phyloP scores from a whole-genome alignment of 2,329 filamentous ascomycete genomes.

The Hymenoscyphus linearis region DNA sequence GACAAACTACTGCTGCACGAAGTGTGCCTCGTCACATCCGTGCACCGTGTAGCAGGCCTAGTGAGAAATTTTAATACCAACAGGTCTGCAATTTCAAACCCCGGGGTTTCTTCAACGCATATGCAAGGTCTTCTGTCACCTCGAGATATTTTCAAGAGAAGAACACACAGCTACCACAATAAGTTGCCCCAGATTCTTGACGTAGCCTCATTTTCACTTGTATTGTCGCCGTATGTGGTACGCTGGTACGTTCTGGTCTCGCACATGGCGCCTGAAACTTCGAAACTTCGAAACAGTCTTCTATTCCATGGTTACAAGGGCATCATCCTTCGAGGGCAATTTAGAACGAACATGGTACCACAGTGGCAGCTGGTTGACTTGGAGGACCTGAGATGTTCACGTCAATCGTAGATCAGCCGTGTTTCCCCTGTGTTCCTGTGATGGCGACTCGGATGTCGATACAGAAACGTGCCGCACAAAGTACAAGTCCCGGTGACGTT shows the following conservation, averaged over 20 bases:
- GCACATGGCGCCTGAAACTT: constrained; percentile 2
- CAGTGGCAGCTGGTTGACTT: background rate
- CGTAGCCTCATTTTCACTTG: constrained; percentile 3
- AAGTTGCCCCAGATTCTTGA: constrained; percentile 2
- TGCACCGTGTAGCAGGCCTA: background rate
- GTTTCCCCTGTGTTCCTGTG: background rate
- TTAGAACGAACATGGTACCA: background rate
- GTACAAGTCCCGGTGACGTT: background rate
- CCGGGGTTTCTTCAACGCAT: constrained; percentile 3
- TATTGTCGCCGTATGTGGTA: background rate
- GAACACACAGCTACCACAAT: background rate
- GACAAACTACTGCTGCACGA: background rate
- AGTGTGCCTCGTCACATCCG: background rate
- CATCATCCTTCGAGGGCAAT: background rate
- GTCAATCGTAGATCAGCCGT: background rate
- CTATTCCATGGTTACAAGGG: constrained; percentile 2
- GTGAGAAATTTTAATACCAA: constrained; percentile 4
- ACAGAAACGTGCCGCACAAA: background rate
- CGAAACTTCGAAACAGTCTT: constrained; percentile 4
- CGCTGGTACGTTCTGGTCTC: background rate
- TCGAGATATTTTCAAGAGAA: background rate
- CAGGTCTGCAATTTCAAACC: constrained; percentile 2
- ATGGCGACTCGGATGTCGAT: background rate
- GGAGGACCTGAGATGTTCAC: background rate
- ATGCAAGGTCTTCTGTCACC: constrained; percentile 1